Evolutionary conservation across 495 filamentous ascomycete species (phyloP), one percentile per base, ranked within the genome.

Genomic region (Cercophora newfieldiana): DNA sequence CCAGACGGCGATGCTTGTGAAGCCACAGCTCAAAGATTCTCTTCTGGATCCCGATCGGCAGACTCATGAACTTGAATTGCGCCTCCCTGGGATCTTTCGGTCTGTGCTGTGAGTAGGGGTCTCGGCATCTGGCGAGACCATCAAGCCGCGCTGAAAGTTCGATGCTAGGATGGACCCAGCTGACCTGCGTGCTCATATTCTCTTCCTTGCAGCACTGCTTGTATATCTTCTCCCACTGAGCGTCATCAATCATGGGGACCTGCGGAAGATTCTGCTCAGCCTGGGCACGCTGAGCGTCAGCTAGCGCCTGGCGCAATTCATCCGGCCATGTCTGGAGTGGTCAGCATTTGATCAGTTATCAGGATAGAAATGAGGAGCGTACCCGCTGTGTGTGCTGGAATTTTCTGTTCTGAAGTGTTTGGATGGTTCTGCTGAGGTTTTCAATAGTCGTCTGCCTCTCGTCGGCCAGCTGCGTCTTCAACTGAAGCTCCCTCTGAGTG

Each of bases 1-100:
- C 48, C 0, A 80, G 64, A 1, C 62, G 14, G 1, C 68, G 49
- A 4, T 67, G 14, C 25, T 72, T 75, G 61, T 69, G 58, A 4
- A 80, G 67, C 7, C 76, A 50, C 0, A 67, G 8, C 26, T 58
- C 67, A 50, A 80, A 75, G 6, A 82, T 78, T 10, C 54, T 66
- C 2, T 31, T 62, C 58, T 78, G 74, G 2, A 79, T 25, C 0
- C 67, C 26, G 0, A 14, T 22, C 0, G 79, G 80, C 30, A 80
- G 70, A 7, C 18, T 10, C 5, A 77, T 63, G 14, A 80, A 79
- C 0, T 37, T 61, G 25, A 77, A 78, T 0, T 58, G 50, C 8
- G 22, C 19, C 0, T 12, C 18, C 8, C 58, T n/a, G 10, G 18
- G 56, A 0, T 21, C 6, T 2, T 31, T 26, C 21, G 19, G 2